phyloP scores from a whole-genome alignment of 2,329 filamentous ascomycete genomes.

The Dryadomyces quercivorus region DNA sequence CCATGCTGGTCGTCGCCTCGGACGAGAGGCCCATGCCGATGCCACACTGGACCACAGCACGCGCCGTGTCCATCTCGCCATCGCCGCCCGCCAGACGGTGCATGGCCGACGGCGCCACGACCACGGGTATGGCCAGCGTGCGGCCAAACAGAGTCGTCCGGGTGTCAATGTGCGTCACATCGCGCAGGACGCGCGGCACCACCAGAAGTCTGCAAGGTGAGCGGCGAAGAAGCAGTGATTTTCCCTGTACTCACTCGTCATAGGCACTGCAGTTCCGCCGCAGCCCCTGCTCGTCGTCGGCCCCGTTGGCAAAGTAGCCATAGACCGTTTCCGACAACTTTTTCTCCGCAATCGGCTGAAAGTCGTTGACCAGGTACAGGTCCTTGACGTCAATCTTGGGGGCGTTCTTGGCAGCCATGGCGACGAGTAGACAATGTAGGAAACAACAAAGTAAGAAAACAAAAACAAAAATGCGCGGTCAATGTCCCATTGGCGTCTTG shows the following conservation, averaged over 20 bases:
- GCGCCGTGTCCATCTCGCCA: constrained; percentile 36
- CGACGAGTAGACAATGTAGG: too few species aligned
- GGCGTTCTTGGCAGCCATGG: too few species aligned
- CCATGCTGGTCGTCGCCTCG: constrained; percentile 30
- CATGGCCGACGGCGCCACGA: constrained; percentile 40
- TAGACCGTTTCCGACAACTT: neutral
- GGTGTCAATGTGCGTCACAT: constrained; percentile 15
- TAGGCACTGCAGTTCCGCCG: constrained; percentile 7
- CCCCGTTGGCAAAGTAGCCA: constrained; percentile 6
- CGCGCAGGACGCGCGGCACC: constrained; percentile 21
- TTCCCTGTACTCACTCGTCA: constrained; percentile 3
- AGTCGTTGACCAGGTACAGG: neutral
- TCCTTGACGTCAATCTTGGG: too few species aligned
- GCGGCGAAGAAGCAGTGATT: too few species aligned
- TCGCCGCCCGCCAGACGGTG: constrained; percentile 39
- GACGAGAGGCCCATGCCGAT: constrained; percentile 35
- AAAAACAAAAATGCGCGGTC: too few species aligned
- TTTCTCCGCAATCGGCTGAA: neutral
- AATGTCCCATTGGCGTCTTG: too few species aligned
- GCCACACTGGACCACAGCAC: constrained; percentile 28
- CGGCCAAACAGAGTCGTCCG: constrained; percentile 14
- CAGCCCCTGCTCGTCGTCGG: constrained; percentile 7
- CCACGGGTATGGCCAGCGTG: constrained; percentile 31
- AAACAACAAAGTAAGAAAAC: too few species aligned
- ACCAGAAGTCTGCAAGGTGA: neutral